These are phyloP conservation scores for Halophytophthora polymorphica DNA, from an alignment of 352 stramenopile species.

Conservation along the genomic window DNA sequence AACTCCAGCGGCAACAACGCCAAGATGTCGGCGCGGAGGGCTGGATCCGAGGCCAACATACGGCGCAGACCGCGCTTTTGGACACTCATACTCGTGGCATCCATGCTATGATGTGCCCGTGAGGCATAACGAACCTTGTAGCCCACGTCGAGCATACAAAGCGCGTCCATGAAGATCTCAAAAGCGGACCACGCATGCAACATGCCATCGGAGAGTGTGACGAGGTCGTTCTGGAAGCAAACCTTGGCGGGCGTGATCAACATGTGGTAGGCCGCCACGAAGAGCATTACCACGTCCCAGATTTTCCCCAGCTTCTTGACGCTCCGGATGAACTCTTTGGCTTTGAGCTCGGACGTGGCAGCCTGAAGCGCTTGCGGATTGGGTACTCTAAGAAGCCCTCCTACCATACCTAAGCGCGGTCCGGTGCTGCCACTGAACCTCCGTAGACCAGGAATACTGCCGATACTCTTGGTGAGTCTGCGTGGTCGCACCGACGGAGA, in stretches of 20 bases:
- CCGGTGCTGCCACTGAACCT: constrained; percentile 11
- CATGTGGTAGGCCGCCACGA: constrained; percentile 43
- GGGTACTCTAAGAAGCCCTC: constrained; percentile 3
- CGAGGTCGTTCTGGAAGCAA: constrained; percentile 48
- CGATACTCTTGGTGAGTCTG: too few relatives aligned
- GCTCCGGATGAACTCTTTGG: constrained; percentile 36
- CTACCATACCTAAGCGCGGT: neutral
- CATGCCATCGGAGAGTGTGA: constrained; percentile 4
- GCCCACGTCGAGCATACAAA: constrained; percentile 44
- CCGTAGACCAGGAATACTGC: too few relatives aligned
- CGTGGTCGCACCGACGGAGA: too few relatives aligned
- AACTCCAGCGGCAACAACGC: constrained; percentile 55
- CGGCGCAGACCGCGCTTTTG: constrained; percentile 3
- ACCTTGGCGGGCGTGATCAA: constrained; percentile 53
- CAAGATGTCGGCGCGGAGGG: constrained; percentile 33
- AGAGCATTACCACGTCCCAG: constrained; percentile 52
- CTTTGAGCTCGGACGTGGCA: constrained; percentile 15
- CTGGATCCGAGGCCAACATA: constrained; percentile 18
- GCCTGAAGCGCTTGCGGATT: constrained; percentile 10
- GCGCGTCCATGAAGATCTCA: constrained; percentile 55
- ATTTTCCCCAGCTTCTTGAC: constrained; percentile 32
- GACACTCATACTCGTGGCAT: neutral
- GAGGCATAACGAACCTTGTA: constrained; percentile 31
- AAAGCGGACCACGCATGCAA: constrained; percentile 39
- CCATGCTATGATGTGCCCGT: constrained; percentile 6